These are phyloP conservation scores for Choiromyces venosus DNA, from an alignment of 495 filamentous ascomycete species.

Conservation along the genomic window DNA sequence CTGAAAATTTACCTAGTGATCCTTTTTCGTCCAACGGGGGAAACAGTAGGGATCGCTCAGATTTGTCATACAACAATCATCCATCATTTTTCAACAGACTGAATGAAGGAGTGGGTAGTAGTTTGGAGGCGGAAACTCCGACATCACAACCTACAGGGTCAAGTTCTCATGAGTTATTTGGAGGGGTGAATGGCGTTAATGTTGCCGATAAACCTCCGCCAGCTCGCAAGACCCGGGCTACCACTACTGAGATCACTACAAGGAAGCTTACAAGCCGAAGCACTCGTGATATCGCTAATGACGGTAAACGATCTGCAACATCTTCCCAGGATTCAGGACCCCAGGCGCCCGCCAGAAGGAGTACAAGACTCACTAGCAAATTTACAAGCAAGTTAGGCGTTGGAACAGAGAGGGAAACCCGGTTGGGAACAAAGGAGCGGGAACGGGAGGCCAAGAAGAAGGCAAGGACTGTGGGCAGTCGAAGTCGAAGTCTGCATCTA, in stretches of 20 bases:
- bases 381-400: conserved; percentile 39
- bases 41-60: conserved; percentile 30
- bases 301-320: conserved; percentile 34
- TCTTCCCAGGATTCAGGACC: conserved; percentile 44
- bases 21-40: conserved; percentile 30
- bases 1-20: conserved; percentile 39
- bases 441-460: conserved; percentile 42
- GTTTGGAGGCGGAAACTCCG: conserved; percentile 34
- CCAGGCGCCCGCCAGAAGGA: conserved; percentile 47
- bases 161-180: conserved; percentile 32
- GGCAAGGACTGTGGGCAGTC: conserved; percentile 29
- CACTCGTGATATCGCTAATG: conserved; percentile 33
- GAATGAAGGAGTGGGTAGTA: conserved; percentile 37
- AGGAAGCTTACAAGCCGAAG: conserved; percentile 40
- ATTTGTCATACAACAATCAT: conserved; percentile 45
- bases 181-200: conserved; percentile 29
- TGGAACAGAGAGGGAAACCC: conserved; percentile 34
- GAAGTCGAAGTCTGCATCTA: conserved; percentile 31
- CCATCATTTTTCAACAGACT: conserved; percentile 41
- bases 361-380: conserved; percentile 41
- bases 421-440: conserved; percentile 42
- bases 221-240: conserved; percentile 40
- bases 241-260: conserved; percentile 34
- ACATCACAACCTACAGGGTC: conserved; percentile 33
- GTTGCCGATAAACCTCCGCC: conserved; percentile 36